These are phyloP conservation scores for Leucocoprinus leucothites DNA, from an alignment of 768 basidiomycete genomes.

Conservation along the genomic window DNA sequence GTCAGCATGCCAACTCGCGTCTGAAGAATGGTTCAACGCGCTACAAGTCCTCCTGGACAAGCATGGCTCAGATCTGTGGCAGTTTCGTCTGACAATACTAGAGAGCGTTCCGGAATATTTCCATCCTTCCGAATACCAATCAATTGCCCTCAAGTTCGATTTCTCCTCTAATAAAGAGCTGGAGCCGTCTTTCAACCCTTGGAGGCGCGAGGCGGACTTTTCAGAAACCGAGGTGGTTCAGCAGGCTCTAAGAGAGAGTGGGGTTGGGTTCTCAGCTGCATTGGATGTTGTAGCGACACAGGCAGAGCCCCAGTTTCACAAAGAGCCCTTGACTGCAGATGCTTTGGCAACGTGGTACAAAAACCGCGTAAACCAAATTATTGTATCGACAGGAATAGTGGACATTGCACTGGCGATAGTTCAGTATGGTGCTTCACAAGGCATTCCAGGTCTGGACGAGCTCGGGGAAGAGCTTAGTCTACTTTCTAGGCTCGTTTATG, in stretches of 20 bases:
- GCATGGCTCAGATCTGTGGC: constrained; percentile 60
- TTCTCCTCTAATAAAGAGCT: constrained; percentile 41
- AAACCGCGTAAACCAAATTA: constrained; percentile 55
- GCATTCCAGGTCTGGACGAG: constrained; percentile 74
- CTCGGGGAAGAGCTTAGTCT: constrained; percentile 91
- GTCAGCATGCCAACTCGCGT: constrained; percentile 65
- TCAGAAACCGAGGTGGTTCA: constrained; percentile 47
- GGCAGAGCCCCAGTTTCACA: constrained; percentile 15
- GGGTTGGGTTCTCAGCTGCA: constrained; percentile 8
- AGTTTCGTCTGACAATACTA: constrained; percentile 66
- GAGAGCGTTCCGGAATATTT: constrained; percentile 73
- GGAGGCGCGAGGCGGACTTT: constrained; percentile 59
- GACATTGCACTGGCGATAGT: constrained; percentile 76
- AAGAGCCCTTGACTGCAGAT: constrained; percentile 37
- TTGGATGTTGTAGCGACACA: constrained; percentile 14
- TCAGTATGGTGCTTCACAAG: constrained; percentile 84
- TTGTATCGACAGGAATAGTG: constrained; percentile 68
- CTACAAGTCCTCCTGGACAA: constrained; percentile 55
- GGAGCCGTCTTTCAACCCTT: constrained; percentile 26
- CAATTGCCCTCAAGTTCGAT: constrained; percentile 65
- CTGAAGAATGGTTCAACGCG: constrained; percentile 53
- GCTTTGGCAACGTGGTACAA: constrained; percentile 77
- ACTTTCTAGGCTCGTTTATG: constrained; percentile 84
- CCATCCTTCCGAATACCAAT: constrained; percentile 57
- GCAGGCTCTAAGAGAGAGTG: constrained; percentile 33